Percentiles rank a stretch among this genome's conserved stretches.
phyloP scores from a whole-genome alignment of 495 filamentous ascomycete genomes.

The Talaromyces wortmannii region DNA sequence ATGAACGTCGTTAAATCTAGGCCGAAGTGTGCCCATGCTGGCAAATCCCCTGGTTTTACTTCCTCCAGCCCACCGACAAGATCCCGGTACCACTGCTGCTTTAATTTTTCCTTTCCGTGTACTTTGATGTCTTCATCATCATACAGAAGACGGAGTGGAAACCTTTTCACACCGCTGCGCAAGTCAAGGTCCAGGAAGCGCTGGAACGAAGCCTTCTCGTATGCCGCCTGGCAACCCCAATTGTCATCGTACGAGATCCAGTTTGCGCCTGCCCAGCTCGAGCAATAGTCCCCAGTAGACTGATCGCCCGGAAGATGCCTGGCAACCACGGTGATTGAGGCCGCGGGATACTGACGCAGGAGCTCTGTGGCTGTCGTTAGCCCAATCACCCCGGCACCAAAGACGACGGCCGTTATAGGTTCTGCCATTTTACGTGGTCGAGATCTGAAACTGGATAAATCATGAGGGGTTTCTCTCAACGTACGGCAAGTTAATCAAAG shows the following conservation, averaged over 20 bases:
- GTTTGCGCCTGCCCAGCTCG: slow-evolving; percentile 92
- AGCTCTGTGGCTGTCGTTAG: slow-evolving; percentile 78
- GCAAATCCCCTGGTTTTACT: neutral
- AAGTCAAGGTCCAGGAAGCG: neutral
- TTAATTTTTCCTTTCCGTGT: neutral
- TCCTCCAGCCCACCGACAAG: neutral
- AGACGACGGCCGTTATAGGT: neutral
- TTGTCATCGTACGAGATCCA: slow-evolving; percentile 40
- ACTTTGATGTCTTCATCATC: neutral
- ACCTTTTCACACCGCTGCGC: neutral
- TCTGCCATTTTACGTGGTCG: no score
- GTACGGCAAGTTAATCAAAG: neutral
- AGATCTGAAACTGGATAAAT: neutral
- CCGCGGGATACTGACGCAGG: slow-evolving; percentile 44
- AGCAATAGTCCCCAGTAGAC: slow-evolving; percentile 82
- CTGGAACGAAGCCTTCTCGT: neutral
- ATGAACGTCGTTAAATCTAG: neutral
- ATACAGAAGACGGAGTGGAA: neutral
- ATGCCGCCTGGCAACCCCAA: neutral
- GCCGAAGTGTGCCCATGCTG: neutral
- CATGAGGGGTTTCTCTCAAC: neutral
- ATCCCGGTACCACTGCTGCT: neutral
- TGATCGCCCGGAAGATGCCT: slow-evolving; percentile 99
- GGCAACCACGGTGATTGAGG: slow-evolving; percentile 66
- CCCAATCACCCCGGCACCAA: slow-evolving; percentile 73